Base-by-base conservation (phyloP, 1,284 basidiomycete genomes). In the Schizophyllum commune region DNA sequence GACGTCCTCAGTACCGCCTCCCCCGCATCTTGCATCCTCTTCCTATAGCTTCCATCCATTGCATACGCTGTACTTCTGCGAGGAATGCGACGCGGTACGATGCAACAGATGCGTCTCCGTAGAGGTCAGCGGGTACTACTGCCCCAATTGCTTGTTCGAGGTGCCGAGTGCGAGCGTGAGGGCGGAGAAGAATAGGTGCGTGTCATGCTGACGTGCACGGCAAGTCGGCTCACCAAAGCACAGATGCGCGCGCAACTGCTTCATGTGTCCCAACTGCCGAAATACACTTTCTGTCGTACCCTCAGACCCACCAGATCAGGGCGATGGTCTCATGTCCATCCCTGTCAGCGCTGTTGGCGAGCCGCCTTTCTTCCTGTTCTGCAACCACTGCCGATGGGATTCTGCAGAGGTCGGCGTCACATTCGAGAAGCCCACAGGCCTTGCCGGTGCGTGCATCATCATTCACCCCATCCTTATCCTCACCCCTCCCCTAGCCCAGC, bases 101-200 rank as follows among this genome's bases (percentile, higher is more conserved):
- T 99, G 97, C 71, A 91, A 96, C 70, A 84, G 88, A 66, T 99
- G 97, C 69, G 92, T 97, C 7, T 84, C 88, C 4, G 78, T 93
- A 58, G 97, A 99, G 81, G 89, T 98, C 70, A 92, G 93, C 70
- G 92, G 92, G 59, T 98, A 98, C 75, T 98, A 93, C 72, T 99
- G 97, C 71, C 97, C 97, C 21, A 96, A 96, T 73, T 99, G 97
- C 72, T 80, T 98, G n/a, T 99, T 99, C 73, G 97, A 99, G 69
- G 96, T 99, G 4, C 97, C 96, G 0, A 92, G 90, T 68, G 95
- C 97, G 1, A 96, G 93, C 69, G 95, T 99, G 7, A 83, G 96
- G 64, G 93, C 89, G 6, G 96, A 99, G 75, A 96, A 95, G 81
- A 98, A 97, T 69, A 83, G 94, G 91, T 92, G 64, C 61, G 75